A percentile compares a stretch with the other conserved stretches of the same genome.
Evolutionary conservation across 495 filamentous ascomycete genomes (phyloP).

Genomic region (Xylaria curta): DNA sequence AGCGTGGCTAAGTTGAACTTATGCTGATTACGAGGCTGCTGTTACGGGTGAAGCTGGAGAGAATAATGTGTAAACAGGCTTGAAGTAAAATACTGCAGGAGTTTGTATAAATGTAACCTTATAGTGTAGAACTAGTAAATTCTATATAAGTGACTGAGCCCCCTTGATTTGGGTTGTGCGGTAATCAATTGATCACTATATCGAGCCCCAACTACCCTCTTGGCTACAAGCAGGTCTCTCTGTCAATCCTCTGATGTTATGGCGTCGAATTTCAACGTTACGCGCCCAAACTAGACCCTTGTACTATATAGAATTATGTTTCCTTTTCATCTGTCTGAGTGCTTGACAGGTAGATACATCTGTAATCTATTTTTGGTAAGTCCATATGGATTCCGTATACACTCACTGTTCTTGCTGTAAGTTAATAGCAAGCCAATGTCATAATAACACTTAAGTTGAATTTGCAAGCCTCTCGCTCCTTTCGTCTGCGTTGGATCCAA

Average conservation of each 20-base stretch:
- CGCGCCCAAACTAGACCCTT: background rate
- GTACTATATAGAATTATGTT: background rate
- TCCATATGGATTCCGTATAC: background rate
- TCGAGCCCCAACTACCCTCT: too few relatives aligned
- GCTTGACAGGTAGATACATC: background rate
- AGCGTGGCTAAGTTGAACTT: conserved; percentile 61
- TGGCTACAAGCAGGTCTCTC: too few relatives aligned
- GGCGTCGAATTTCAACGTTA: background rate
- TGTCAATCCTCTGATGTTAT: too few relatives aligned
- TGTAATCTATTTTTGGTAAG: background rate
- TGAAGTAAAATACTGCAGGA: background rate
- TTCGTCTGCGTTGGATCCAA: background rate
- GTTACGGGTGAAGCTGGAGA: background rate
- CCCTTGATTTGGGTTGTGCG: too few relatives aligned
- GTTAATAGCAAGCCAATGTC: background rate
- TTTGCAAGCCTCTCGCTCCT: background rate
- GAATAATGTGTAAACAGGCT: background rate
- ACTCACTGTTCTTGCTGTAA: background rate
- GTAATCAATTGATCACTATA: too few relatives aligned
- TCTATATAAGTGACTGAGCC: too few relatives aligned
- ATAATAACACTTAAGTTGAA: background rate
- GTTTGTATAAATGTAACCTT: background rate
- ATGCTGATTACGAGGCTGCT: conserved; percentile 40
- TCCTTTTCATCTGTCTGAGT: background rate
- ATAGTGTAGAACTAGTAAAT: too few relatives aligned